Evolutionary conservation across 768 basidiomycete species (phyloP).

Genomic region (Hysterangium stoloniferum): DNA sequence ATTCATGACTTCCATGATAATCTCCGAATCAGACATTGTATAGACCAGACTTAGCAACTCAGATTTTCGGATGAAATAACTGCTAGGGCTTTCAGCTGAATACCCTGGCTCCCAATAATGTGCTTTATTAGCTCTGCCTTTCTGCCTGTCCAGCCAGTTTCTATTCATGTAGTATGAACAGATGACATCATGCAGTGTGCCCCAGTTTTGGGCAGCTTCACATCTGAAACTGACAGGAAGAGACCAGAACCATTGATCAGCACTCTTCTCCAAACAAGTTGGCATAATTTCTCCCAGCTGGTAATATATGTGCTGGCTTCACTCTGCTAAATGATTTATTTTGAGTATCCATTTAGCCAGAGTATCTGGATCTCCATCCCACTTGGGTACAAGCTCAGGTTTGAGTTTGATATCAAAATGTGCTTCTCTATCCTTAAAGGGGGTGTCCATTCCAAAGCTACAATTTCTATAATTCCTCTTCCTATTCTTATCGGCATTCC

Average conservation of each 20-base stretch:
- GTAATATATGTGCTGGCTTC: slow-evolving; percentile 16
- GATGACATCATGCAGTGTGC: slow-evolving; percentile 20
- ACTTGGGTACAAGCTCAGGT: slow-evolving; percentile 23
- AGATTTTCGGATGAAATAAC: slow-evolving; percentile 28
- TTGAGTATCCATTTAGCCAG: slow-evolving; percentile 25
- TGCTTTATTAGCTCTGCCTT: slow-evolving; percentile 20
- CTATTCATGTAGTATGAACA: slow-evolving; percentile 27
- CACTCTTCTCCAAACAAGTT: slow-evolving; percentile 15
- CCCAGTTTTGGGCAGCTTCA: slow-evolving; percentile 23
- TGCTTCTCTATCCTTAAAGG: slow-evolving; percentile 7
- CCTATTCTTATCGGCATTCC: neutral
- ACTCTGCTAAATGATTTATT: slow-evolving; percentile 20
- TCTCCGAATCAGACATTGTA: slow-evolving; percentile 20
- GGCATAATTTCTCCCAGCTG: slow-evolving; percentile 28
- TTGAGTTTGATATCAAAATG: slow-evolving; percentile 29
- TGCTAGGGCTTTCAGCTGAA: slow-evolving; percentile 23
- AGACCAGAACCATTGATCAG: slow-evolving; percentile 28
- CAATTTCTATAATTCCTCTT: neutral
- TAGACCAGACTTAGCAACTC: slow-evolving; percentile 18
- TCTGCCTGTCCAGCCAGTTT: slow-evolving; percentile 23
- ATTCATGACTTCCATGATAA: slow-evolving; percentile 30
- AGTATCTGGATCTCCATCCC: slow-evolving; percentile 26
- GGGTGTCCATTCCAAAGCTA: neutral
- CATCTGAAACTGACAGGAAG: slow-evolving; percentile 10
- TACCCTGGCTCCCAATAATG: slow-evolving; percentile 22